Percentiles rank a stretch among this genome's conserved stretches.
Conservation (phyloP, 176 grass and related monocot genomes). For the Panicum miliaceum region DNA sequence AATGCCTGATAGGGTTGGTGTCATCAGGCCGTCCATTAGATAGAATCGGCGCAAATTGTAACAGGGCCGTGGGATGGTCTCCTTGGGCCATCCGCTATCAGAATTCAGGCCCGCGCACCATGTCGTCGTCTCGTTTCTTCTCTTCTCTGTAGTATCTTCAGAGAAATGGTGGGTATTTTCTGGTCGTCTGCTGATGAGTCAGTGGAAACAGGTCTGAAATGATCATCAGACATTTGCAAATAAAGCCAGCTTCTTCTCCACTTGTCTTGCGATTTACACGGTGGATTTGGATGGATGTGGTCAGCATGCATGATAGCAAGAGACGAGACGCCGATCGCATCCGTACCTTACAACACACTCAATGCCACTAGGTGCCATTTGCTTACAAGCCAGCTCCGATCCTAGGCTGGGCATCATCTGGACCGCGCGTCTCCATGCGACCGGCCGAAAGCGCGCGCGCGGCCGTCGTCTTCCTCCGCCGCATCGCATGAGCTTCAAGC, state of each 20-base stretch:
- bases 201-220: neutral
- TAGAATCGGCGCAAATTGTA: neutral
- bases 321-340: neutral
- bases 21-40: neutral
- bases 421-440: neutral
- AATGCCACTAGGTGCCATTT: constrained; percentile 5
- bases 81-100: neutral
- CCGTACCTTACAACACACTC: constrained; percentile 46
- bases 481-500: constrained; percentile 6
- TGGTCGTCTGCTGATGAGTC: neutral
- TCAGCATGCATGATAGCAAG: neutral
- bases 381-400: neutral
- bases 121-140: neutral
- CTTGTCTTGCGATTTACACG: neutral
- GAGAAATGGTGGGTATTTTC: neutral
- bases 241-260: neutral
- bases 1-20: neutral
- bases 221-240: neutral
- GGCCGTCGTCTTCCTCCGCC: neutral
- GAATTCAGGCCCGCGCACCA: neutral
- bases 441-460: constrained; percentile 4
- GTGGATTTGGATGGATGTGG: neutral
- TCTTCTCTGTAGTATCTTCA: neutral
- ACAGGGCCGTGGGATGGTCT: neutral
- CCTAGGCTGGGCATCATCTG: neutral